These are phyloP conservation scores for Corchorus olitorius DNA, from an alignment of 345 rosid species.

Conservation along the genomic window DNA sequence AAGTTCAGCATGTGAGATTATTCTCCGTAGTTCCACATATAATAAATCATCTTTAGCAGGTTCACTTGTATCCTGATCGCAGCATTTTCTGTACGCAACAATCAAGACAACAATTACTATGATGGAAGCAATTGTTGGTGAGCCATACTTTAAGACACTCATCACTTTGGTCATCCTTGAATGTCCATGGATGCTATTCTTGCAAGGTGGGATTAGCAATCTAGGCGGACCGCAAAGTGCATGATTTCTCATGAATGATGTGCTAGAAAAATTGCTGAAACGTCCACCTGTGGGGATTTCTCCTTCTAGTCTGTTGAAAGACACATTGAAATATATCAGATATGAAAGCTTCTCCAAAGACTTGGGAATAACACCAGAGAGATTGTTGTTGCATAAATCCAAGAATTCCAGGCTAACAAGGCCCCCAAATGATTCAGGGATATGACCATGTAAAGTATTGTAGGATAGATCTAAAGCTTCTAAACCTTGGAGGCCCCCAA, in stretches of 20 bases:
- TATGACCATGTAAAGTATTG: neutral
- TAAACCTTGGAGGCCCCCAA: neutral
- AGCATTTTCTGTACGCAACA: neutral
- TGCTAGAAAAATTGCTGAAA: no score
- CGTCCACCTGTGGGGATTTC: no score
- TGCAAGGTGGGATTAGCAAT: no score
- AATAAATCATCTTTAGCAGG: neutral
- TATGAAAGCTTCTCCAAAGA: no score
- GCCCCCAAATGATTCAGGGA: neutral
- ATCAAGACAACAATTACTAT: neutral
- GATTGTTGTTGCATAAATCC: no score
- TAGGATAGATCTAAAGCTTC: neutral
- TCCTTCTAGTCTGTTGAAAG: no score
- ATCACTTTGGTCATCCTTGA: neutral
- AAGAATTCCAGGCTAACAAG: conserved; percentile 13
- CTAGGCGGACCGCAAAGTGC: no score
- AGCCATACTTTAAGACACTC: neutral
- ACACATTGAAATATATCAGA: no score
- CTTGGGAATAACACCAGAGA: no score
- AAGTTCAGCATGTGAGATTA: conserved; percentile 17
- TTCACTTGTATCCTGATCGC: neutral
- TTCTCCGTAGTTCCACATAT: neutral
- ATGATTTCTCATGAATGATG: no score
- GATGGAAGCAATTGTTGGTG: neutral
- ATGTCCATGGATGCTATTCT: neutral